Evolutionary conservation across 306 rosid genomes (phyloP).

Genomic region (Phaseolus lunatus): DNA sequence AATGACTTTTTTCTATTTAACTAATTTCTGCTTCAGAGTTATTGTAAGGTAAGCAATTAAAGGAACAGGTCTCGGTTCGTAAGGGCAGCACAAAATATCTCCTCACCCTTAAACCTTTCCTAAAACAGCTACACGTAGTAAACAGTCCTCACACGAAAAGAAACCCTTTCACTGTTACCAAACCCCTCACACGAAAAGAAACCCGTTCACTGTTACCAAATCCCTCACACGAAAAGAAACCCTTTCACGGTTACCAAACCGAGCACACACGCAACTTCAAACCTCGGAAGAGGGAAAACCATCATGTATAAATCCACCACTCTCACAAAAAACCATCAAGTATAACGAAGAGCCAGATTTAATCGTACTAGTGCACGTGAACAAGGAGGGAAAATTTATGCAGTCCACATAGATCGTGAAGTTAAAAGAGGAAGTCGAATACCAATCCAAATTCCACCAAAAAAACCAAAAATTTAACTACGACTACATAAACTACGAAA

Average conservation of each 20-base stretch:
- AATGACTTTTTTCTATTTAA: constrained; percentile 1
- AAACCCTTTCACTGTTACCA: constrained; percentile 20
- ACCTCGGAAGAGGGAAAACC: constrained; percentile 12
- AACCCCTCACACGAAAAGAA: background rate
- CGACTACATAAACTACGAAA: constrained; percentile 22
- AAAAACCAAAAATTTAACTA: constrained; percentile 6
- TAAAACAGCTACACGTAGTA: background rate
- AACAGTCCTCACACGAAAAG: constrained; percentile 8
- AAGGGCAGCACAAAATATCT: constrained; percentile 15
- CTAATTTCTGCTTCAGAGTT: background rate
- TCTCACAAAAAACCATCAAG: background rate
- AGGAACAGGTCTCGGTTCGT: constrained; percentile 13
- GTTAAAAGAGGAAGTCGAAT: constrained; percentile 25
- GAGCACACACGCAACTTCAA: constrained; percentile 21
- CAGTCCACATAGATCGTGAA: constrained; percentile 1
- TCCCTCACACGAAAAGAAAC: constrained; percentile 1
- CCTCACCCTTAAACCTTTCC: constrained; percentile 3
- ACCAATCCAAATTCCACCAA: background rate
- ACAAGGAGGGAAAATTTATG: background rate
- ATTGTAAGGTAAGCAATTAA: background rate
- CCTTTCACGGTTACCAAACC: constrained; percentile 7
- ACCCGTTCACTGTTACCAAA: constrained; percentile 17
- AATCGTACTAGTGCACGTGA: constrained; percentile 16
- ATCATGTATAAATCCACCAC: background rate
- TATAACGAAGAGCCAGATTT: background rate